A percentile compares a stretch with the other conserved stretches of the same genome.
These are phyloP conservation scores for Pythium plurisporium DNA, from an alignment of 352 stramenopile genomes.

Conservation along the genomic window DNA sequence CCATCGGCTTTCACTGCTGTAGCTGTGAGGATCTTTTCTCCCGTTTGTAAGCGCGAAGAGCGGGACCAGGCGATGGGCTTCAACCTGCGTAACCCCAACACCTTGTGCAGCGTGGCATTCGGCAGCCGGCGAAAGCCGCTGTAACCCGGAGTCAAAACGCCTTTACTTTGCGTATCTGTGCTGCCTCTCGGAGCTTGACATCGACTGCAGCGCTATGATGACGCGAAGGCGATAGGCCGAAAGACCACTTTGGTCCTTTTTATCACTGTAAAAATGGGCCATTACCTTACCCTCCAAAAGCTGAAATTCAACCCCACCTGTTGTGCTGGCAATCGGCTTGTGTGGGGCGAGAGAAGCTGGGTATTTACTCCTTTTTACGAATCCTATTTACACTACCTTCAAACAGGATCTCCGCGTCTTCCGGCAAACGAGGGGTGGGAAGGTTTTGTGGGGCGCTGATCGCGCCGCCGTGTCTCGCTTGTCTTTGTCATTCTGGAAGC, in stretches of 20 bases:
- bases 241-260: not conserved
- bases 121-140: no score
- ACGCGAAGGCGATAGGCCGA: not conserved
- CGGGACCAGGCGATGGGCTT: no score
- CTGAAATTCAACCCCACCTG: not conserved
- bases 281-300: not conserved
- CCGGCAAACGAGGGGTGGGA: not conserved
- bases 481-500: slow-evolving; percentile 43
- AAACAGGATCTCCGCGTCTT: slow-evolving; percentile 2
- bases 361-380: not conserved
- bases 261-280: not conserved
- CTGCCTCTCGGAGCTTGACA: no score
- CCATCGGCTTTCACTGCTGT: no score
- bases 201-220: not conserved
- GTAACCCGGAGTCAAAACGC: no score
- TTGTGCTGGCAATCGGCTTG: not conserved
- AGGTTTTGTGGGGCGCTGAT: not conserved
- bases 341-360: not conserved
- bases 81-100: no score
- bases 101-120: no score
- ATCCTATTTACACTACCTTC: not conserved
- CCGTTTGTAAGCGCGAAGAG: no score
- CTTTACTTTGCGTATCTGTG: no score
- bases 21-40: no score
- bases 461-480: slow-evolving; percentile 7